Base-by-base conservation (phyloP, 768 basidiomycete species). In the Botryobasidium botryosum region DNA sequence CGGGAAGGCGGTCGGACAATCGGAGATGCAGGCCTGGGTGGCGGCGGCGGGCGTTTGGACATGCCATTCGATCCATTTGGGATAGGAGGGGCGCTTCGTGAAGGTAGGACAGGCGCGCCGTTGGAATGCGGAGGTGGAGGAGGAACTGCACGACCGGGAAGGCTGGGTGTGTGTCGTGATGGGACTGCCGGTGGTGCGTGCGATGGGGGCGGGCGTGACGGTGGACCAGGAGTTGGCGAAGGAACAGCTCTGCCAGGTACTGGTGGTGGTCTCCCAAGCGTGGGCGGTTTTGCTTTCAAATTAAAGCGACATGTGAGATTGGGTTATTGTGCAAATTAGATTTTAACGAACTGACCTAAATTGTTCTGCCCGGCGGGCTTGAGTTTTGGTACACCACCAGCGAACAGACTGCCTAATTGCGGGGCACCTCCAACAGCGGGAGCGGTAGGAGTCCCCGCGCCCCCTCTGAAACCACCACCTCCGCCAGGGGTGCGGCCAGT, bases 321-420 rank as follows among this genome's bases (percentile, higher is more conserved):
- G n/a, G n/a, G n/a, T n/a, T n/a, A n/a, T n/a, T n/a, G n/a, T n/a
- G n/a, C n/a, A n/a, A n/a, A n/a, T n/a, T n/a, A n/a, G n/a, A n/a
- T n/a, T n/a, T n/a, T n/a, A n/a, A n/a, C n/a, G n/a, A 44, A 52
- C 68, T 48, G 55, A 79, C 80, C 72, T 45, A 67, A 59, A 58
- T 64, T 68, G 44, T 56, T 67, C 46, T 74, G 70, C 10, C 75
- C 81, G n/a, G 80, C 70, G 36, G 85, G 74, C 65, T 80, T 91
- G 55, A 92, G 58, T 57, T 83, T 90, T 3, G 90, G 90, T 67
- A 92, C 76, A 1, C 90, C 88, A 13, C 85, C 87, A 36, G 88
- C 86, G 56, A 94, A 91, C 8, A 94, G 61, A 2, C 74, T 78
- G 26, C 75, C 88, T 3, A 91, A 64, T 59, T 90, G 86, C 21